Base-by-base conservation (phyloP, 176 grass and related monocot genomes). In the Puya raimondii region DNA sequence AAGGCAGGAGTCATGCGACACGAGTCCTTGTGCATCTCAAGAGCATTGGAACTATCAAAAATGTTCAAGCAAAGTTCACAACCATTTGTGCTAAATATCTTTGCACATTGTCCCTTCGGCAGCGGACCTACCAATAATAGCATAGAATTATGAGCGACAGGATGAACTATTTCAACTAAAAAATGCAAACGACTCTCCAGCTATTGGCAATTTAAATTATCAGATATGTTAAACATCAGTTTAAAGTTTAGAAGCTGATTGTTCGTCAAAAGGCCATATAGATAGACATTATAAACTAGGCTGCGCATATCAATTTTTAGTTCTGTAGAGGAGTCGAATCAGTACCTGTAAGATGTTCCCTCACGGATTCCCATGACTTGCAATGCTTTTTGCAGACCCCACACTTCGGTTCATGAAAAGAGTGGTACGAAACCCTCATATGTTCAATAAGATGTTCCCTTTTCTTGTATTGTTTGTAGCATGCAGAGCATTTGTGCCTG, bases 401-500 rank as follows among this genome's bases (percentile, higher is more conserved):
- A 26, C 74, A 77, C 29, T 68, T 68, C 13, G 74, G 74, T 26
- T 77, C 74, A 53, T 77, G 64, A 52, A 68, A 11, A 4, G 74
- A 77, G 65, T 77, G 74, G 47, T 26, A 54, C 10, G 74, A 77
- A 10, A 57, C 15, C 51, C 51, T 54, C 48, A 68, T 77, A 53
- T 77, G 74, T 2, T 77, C 74, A 66, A 77, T 54, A 54, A 77
- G 65, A 68, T 77, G 74, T 53, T 77, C 74, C 13, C 68, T 56
- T 77, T 77, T 77, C 74, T 77, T 77, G 74, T 68, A 77, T 68
- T 77, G 74, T 33, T 68, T 67, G 74, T 67, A 77, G 64, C 74
- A 77, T 57, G 74, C 74, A n/a, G 74, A 68, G 49, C 74, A 77
- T 68, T 77, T 77, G 74, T 77, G 74, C 64, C 74, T 77, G 74